Base-by-base conservation (phyloP, 208 protist genomes). In the Phytomonas sp. region DNA sequence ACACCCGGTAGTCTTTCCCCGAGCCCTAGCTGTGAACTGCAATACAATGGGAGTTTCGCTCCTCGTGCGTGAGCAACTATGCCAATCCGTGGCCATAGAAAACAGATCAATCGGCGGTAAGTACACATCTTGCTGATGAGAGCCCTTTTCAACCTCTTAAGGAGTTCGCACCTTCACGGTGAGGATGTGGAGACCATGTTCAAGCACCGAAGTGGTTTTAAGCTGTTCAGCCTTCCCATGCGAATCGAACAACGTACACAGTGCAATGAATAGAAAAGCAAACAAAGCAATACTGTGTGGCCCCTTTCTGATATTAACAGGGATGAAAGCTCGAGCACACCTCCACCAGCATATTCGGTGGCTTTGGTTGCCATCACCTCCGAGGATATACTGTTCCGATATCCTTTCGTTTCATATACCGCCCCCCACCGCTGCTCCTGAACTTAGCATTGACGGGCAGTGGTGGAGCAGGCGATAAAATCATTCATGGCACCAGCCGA, bases 61-160 rank as follows among this genome's bases (percentile, higher is more conserved):
- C 36, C 29, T 28, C 4, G 61, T 62, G 29, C 37, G 31, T 30
- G 33, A 4, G 46, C 36, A 43, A 78, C 51, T 32, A 40, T 70
- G 65, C 87, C 80, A 34, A 51, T 76, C 46, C 13, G 81, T 77
- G 1, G 80, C 83, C 66, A 88, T 66, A 0, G 70, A 62, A 68
- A 84, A 93, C 43, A 95, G 66, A 43, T 91, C 78, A 26, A 81
- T 64, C 37, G 92, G 72, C 60, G 81, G 70, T 53, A 87, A 67
- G 67, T 88, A 79, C 46, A 89, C 77, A 69, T 84, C 90, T 67
- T 85, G 76, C 51, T 82, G 77, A 66, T 92, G 87, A 11, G 87
- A 95, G 72, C 87, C 89, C 64, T 90, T 91, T 64, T 80, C 82
- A 71, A 93, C 92, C 77, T 95, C 86, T 74, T 84, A 95, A 29